Base-by-base conservation (phyloP, 2,329 filamentous ascomycete species). In the Epichloe scottii region DNA sequence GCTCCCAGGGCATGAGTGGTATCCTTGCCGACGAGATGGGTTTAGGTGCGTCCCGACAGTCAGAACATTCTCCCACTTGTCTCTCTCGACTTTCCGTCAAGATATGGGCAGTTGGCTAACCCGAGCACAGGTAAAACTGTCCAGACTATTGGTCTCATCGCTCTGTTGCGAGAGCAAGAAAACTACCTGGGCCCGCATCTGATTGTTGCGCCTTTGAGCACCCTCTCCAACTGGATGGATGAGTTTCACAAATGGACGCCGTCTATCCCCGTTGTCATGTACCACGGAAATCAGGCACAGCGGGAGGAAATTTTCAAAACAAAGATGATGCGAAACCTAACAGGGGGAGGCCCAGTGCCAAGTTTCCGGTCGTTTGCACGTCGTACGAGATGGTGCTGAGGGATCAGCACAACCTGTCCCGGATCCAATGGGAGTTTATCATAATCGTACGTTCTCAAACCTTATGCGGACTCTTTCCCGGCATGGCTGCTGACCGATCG, bases 11-110 rank as follows among this genome's bases (percentile, higher is more conserved):
- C 11, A 79, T 96, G 66, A 94, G 89, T 57, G 90, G 90, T 1
- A 95, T 95, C 52, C 66, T 96, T 34, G 90, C 90, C 0, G 90
- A 96, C 59, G 90, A 96, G 65, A 96, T 96, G 90, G 90, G 90
- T 0, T 68, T 95, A 5, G 79, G 79, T 78, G 61, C 53, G 48
- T 21, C 15, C 72, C 54, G 11, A 4, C 35, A 30, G 30, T 30
- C 30, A n/a, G 4, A 47, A 17, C 14, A 10, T 21, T n/a, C 15
- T 17, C 15, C n/a, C 7, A 8, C 26, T 44, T 33, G 10, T 12
- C 30, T 23, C 17, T 23, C 14, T 21, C 30, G 7, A 11, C 14
- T 21, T 3, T 37, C 17, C 17, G n/a, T 37, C 4, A 30, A 30
- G 30, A 10, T 7, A n/a, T 8, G 17, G 37, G 8, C n/a, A 19